Base-by-base conservation (phyloP, 176 grass and related monocot genomes). In the Bonia amplexicaulis region DNA sequence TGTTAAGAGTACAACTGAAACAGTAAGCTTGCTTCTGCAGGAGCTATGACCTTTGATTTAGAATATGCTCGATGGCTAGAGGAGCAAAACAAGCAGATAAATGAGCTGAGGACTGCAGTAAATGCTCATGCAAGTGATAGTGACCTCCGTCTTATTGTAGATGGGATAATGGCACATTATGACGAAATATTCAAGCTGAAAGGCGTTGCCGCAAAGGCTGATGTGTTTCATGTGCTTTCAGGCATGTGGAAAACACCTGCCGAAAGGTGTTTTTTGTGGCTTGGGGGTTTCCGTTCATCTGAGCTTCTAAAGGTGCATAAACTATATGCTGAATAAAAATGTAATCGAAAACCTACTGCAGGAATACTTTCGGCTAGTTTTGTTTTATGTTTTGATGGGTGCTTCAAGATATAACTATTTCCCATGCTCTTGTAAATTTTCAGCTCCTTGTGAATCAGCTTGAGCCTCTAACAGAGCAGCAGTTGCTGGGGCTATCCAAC, bases 191-290 rank as follows among this genome's bases (percentile, higher is more conserved):
- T 97, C 78, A 97, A 67, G 91, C 90, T 94, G 66, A 97, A 97
- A 80, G 85, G 89, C 1, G 55, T 80, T 76, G 95, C 95, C 12
- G 90, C 92, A 17, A 97, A 97, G 88, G 85, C 90, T 53, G 95
- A 97, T 85, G 95, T 95, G 46, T 97, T 97, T 91, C 95, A 95
- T 88, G 93, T 97, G 54, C 89, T 97, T 74, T 97, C 95, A 79
- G 95, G 95, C 86, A 97, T 97, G 95, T 97, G 95, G 95, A 91
- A 97, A 84, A 97, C 95, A 85, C 95, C 92, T 45, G 95, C 95
- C 33, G 95, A 97, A 88, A 92, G 95, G 45, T 97, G 92, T 79
- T 97, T 97, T 85, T 85, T 97, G 73, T 97, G 95, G 95, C 89
- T 95, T 23, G 95, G 95, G 45, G 95, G 95, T 66, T 97, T 95